These are phyloP conservation scores for Coemansia sp. DNA, from an alignment of 192 early-diverging fungal species.

Conservation along the genomic window DNA sequence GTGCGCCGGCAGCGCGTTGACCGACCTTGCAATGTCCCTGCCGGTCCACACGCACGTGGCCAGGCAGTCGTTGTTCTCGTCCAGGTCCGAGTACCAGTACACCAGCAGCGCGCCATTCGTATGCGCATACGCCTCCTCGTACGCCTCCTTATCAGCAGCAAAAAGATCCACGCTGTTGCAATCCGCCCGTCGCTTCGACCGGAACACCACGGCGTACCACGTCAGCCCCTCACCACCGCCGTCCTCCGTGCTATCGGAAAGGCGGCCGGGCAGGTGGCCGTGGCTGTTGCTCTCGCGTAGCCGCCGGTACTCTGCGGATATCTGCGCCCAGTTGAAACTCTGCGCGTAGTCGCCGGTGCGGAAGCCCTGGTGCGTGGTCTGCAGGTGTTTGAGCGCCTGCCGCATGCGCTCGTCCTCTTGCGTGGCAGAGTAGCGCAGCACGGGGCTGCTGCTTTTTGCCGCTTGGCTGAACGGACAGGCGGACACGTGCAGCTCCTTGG, in stretches of 20 bases:
- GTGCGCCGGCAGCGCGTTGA: slow-evolving; percentile 36
- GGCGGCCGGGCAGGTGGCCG: neutral
- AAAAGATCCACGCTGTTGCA: slow-evolving; percentile 42
- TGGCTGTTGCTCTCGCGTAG: neutral
- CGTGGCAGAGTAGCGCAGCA: slow-evolving; percentile 19
- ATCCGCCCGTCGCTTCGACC: slow-evolving; percentile 33
- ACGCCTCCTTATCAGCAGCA: slow-evolving; percentile 34
- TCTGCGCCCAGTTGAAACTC: slow-evolving; percentile 42
- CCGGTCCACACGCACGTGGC: slow-evolving; percentile 45
- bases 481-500: slow-evolving; percentile 1
- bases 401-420: slow-evolving; percentile 42
- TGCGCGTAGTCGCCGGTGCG: slow-evolving; percentile 26
- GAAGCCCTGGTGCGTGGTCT: slow-evolving; percentile 19
- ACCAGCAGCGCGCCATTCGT: slow-evolving; percentile 37
- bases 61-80: slow-evolving; percentile 38
- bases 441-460: neutral
- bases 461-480: slow-evolving; percentile 1
- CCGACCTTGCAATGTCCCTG: slow-evolving; percentile 33
- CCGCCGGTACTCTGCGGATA: slow-evolving; percentile 15
- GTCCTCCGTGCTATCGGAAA: no score
- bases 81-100: slow-evolving; percentile 45
- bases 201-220: slow-evolving; percentile 49
- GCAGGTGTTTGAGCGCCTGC: slow-evolving; percentile 25
- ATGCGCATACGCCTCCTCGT: slow-evolving; percentile 30
- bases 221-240: neutral